Evolutionary conservation across 768 basidiomycete species (phyloP).

Genomic region (Mycena amicta): DNA sequence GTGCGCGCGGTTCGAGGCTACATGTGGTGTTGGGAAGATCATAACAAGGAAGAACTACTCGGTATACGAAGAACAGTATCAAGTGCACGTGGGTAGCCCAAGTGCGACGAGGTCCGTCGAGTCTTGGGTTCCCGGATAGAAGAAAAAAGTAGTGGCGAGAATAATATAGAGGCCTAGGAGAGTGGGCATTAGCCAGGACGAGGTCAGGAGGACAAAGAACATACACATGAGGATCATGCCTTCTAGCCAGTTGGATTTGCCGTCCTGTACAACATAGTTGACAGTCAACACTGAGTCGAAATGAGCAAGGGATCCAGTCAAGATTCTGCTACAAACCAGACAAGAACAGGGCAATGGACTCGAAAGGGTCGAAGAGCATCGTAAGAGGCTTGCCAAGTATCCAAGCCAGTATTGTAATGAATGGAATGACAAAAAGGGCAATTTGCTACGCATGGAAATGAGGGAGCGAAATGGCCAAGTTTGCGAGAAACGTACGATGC

Average conservation of each 20-base stretch:
- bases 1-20: too few relatives aligned
- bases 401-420: conserved; percentile 81
- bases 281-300: conserved; percentile 68
- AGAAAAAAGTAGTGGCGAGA: conserved; percentile 72
- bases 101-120: conserved; percentile 36
- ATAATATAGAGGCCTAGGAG: conserved; percentile 75
- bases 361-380: conserved; percentile 87
- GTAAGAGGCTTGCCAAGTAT: conserved; percentile 77
- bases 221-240: conserved; percentile 69
- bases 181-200: not conserved
- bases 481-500: conserved; percentile 55
- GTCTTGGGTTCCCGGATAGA: conserved; percentile 25
- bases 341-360: conserved; percentile 62
- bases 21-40: too few relatives aligned
- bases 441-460: conserved; percentile 68
- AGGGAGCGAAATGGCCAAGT: not conserved
- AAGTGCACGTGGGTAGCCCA: conserved; percentile 30
- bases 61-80: too few relatives aligned
- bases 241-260: conserved; percentile 84
- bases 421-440: conserved; percentile 84
- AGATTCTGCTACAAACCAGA: conserved; percentile 26
- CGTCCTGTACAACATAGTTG: conserved; percentile 80
- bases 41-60: too few relatives aligned
- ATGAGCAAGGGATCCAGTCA: not conserved
- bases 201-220: conserved; percentile 24